Base-by-base conservation (phyloP, 192 early-diverging fungal genomes). In the Podila clonocystis region DNA sequence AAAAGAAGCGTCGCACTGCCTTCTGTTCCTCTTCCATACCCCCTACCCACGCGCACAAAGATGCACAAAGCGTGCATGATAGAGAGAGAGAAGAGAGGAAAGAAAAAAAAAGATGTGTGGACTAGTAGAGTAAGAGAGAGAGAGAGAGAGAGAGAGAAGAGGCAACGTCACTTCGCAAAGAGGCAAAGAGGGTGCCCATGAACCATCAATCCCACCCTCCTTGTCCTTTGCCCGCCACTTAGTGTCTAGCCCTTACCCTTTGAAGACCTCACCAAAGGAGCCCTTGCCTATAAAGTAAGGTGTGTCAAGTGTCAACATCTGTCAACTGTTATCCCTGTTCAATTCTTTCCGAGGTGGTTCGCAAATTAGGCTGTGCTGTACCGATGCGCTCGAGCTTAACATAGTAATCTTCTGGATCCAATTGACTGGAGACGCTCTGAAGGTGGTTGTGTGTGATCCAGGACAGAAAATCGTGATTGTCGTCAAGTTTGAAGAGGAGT, bases 201-300 rank as follows among this genome's bases (percentile, higher is more conserved):
- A 45, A 3, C 41, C 12, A 45, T 45, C 41, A 45, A 45, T 45
- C 15, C 41, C 41, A 41, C 6, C 5, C 7, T 6, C 33, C 5
- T 5, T 34, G 33, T 34, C 33, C 38, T 41, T 41, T 41, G 52
- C 22, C 50, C 20, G 6, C 22, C 22, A 59, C 8, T 26, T n/a
- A 65, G n/a, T 70, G 58, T 62, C 8, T 28, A 55, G 45, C 34
- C 30, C 73, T 85, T 89, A 94, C 92, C 93, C 93, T 90, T 92
- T 94, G 66, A 84, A 95, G 4, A 95, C 93, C 75, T 94, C 93
- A 65, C 93, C 93, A 86, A 94, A 94, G 26, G 93, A 94, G 59
- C 93, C 93, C 68, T 89, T 89, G 73, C 88, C 88, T 89, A 59
- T 9, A 19, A 50, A 75, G 52, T 55, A 11, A 50, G 41, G 15